These are phyloP conservation scores for Torulaspora maleeae DNA, from an alignment of 805 yeast genomes.

Conservation along the genomic window DNA sequence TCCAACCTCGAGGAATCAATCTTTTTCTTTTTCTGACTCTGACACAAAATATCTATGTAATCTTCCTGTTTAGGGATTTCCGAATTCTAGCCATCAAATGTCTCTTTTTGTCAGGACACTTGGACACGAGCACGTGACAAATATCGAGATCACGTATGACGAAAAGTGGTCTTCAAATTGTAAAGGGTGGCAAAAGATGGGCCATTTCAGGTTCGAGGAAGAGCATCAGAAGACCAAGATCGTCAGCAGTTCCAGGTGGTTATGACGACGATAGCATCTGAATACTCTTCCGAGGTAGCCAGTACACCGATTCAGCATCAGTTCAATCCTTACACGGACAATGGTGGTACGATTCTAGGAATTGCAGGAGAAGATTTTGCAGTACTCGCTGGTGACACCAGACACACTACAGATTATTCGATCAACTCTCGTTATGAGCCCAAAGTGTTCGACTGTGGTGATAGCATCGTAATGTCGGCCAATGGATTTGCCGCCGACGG, in stretches of 20 bases:
- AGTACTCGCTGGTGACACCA: constrained; percentile 96
- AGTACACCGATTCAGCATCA: constrained; percentile 78
- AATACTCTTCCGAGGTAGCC: constrained; percentile 53
- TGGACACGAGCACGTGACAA: background rate
- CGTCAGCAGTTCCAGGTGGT: background rate
- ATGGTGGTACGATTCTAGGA: constrained; percentile 96
- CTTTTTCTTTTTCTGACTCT: background rate
- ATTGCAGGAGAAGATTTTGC: constrained; percentile 98
- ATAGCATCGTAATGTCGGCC: constrained; percentile 79
- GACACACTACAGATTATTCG: constrained; percentile 89
- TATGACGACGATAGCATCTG: constrained; percentile 54
- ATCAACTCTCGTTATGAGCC: constrained; percentile 92
- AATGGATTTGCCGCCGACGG: constrained; percentile 98
- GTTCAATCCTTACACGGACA: constrained; percentile 89
- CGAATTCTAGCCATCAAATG: background rate
- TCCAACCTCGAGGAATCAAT: background rate
- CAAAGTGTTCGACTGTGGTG: constrained; percentile 84
- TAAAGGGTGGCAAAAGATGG: constrained; percentile 20
- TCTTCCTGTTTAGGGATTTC: background rate
- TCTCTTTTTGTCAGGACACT: background rate
- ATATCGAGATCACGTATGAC: background rate
- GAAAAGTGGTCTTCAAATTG: background rate
- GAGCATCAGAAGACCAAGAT: constrained; percentile 1
- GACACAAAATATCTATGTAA: background rate
- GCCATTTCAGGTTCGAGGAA: background rate